phyloP scores from a whole-genome alignment of 2,329 filamentous ascomycete species.

The Fusarium buxicola region DNA sequence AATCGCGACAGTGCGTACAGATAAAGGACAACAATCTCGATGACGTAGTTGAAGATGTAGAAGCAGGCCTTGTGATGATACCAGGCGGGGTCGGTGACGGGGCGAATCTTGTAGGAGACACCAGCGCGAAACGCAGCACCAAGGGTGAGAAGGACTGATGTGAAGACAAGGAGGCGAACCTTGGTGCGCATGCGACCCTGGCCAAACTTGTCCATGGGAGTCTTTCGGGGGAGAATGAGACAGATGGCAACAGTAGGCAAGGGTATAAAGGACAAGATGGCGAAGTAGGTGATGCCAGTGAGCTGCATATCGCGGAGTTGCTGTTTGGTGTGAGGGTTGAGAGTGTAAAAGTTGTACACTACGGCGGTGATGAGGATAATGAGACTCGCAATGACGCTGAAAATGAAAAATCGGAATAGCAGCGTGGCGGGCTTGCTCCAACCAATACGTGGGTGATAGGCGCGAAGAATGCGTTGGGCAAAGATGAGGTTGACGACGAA shows the following conservation, averaged over 20 bases:
- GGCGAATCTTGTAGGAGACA: conserved; percentile 65
- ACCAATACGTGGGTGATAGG: conserved; percentile 76
- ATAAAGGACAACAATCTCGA: conserved; percentile 78
- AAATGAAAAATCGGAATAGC: conserved; percentile 69
- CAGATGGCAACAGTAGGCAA: conserved; percentile 66
- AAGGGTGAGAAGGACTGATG: conserved; percentile 70
- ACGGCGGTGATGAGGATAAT: conserved; percentile 74
- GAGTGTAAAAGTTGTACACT: conserved; percentile 75
- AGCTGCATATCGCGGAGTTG: conserved; percentile 75
- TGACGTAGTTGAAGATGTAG: conserved; percentile 81
- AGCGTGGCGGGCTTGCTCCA: conserved; percentile 69
- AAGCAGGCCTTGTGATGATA: conserved; percentile 79
- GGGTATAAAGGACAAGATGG: conserved; percentile 68
- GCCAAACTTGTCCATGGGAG: conserved; percentile 64
- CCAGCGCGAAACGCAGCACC: conserved; percentile 77
- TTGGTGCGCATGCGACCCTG: conserved; percentile 75
- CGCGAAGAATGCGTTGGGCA: conserved; percentile 78
- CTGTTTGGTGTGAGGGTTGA: conserved; percentile 59
- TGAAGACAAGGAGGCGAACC: conserved; percentile 70
- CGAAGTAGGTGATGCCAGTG: conserved; percentile 72
- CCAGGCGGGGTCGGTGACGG: conserved; percentile 68
- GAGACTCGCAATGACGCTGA: conserved; percentile 68
- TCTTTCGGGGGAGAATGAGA: conserved; percentile 60
- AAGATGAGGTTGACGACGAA: conserved; percentile 85
- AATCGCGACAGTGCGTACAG: conserved; percentile 76